phyloP scores from a whole-genome alignment of 2,329 filamentous ascomycete species.

The Rosellinia necatrix region DNA sequence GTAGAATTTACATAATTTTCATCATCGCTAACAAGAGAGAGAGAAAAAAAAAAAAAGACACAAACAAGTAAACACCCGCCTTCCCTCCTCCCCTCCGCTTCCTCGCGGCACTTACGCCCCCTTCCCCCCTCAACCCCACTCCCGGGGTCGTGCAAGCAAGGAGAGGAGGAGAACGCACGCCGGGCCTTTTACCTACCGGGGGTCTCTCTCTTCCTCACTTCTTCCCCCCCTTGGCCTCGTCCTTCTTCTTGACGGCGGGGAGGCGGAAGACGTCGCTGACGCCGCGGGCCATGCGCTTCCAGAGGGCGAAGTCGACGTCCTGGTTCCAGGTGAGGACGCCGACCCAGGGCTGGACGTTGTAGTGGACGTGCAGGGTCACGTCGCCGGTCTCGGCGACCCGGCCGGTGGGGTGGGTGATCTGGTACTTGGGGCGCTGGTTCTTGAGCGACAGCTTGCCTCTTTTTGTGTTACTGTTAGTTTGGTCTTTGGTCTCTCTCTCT shows the following conservation, averaged over 20 bases:
- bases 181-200: not conserved
- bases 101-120: too few relatives aligned
- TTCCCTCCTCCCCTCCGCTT: too few relatives aligned
- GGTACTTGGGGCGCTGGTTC: conserved; percentile 93
- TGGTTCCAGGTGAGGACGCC: conserved; percentile 84
- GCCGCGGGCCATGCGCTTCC: conserved; percentile 70
- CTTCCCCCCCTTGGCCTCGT: conserved; percentile 34
- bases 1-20: too few relatives aligned
- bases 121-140: too few relatives aligned
- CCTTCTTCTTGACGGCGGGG: conserved; percentile 68
- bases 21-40: too few relatives aligned
- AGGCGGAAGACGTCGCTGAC: conserved; percentile 67
- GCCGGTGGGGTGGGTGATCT: conserved; percentile 87
- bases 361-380: conserved; percentile 80
- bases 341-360: conserved; percentile 98
- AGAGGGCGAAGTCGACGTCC: conserved; percentile 58
- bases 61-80: too few relatives aligned
- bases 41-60: too few relatives aligned
- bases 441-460: conserved; percentile 76
- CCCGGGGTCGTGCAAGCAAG: too few relatives aligned
- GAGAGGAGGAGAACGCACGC: too few relatives aligned
- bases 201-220: conserved; percentile 29
- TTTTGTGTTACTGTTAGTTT: conserved; percentile 18
- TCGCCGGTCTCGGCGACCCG: conserved; percentile 74
- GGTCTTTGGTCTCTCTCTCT: not conserved